Evolutionary conservation across 2,329 filamentous ascomycete genomes (phyloP), one percentile per base, ranked within the genome.

Genomic region (Keithomyces neogunnii): DNA sequence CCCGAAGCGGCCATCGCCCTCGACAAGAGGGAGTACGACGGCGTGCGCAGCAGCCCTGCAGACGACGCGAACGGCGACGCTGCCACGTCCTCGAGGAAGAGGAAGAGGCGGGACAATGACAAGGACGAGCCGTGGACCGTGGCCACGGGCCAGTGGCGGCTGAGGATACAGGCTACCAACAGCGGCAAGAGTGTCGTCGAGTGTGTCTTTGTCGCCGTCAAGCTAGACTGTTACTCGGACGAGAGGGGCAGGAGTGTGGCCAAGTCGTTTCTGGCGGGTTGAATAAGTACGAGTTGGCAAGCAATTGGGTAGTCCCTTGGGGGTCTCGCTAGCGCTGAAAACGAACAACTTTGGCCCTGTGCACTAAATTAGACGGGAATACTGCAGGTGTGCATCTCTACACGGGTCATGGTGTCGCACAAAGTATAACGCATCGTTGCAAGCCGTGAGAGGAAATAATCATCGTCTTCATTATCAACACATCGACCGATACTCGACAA

Each of bases 151-250:
- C 86, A 88, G 65, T 91, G 86, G 85, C 74, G 85, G 53, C 63
- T 90, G 57, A 75, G 80, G 42, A 80, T 95, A 31, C 83, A 86
- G 61, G 66, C 66, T 11, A 63, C 68, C 3, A 68, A 60, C 52
- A 72, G 68, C 47, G 75, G 76, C 47, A 81, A 76, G 60, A 73
- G 71, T 38, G 72, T 73, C 2, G 74, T 85, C 51, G 86, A 92
- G 68, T 85, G 88, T 53, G 76, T 89, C 28, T 75, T 95, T 47
- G 75, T 86, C 13, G 87, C 83, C 1, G 86, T 91, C 35, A 89
- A 88, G 66, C 63, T 95, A 30, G 86, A 95, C 58, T 86, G 84
- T 0, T 78, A 83, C 58, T 85, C 77, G 49, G 77, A 75, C 6
- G 82, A 92, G 67, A 73, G 75, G 55, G 76, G 76, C 9, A 77